phyloP scores from a whole-genome alignment of 495 filamentous ascomycete species.

The Hypoxylon subgilvum region DNA sequence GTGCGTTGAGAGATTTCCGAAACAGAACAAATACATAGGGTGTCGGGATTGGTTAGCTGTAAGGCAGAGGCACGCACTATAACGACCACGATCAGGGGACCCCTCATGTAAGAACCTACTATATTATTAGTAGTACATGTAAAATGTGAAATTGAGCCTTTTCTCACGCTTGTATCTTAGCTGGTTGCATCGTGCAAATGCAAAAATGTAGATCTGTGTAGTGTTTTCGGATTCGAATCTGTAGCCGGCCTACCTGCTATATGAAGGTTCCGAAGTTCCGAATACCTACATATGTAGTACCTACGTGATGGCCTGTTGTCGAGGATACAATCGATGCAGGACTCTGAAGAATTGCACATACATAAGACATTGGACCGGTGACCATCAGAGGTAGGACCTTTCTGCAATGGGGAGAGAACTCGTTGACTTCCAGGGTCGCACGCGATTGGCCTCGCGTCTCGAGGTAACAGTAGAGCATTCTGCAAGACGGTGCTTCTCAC shows the following conservation, averaged over 20 bases:
- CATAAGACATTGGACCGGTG: too few species aligned
- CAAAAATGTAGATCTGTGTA: constrained; percentile 24
- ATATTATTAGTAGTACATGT: too few species aligned
- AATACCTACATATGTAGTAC: constrained; percentile 11
- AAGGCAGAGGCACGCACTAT: constrained; percentile 17
- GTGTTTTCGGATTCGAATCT: constrained; percentile 23
- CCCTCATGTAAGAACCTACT: constrained; percentile 38
- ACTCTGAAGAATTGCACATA: constrained; percentile 8
- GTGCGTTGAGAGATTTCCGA: constrained; percentile 20
- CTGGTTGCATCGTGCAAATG: constrained; percentile 23
- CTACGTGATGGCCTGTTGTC: constrained; percentile 15
- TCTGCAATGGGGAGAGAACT: constrained; percentile 15
- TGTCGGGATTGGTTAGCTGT: constrained; percentile 7
- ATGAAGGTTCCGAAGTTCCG: constrained; percentile 26
- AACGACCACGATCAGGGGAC: constrained; percentile 17
- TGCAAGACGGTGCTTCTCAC: constrained; percentile 39
- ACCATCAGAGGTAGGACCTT: neutral
- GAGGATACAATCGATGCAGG: constrained; percentile 15
- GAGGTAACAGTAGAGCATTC: constrained; percentile 26
- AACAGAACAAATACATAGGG: constrained; percentile 22
- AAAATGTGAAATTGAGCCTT: constrained; percentile 28
- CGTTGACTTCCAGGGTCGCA: constrained; percentile 5
- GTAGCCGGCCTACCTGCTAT: constrained; percentile 14
- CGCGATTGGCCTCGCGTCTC: constrained; percentile 24
- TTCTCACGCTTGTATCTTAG: constrained; percentile 15